Evolutionary conservation across 768 basidiomycete species (phyloP).

Genomic region (Aureoboletus auriporus): DNA sequence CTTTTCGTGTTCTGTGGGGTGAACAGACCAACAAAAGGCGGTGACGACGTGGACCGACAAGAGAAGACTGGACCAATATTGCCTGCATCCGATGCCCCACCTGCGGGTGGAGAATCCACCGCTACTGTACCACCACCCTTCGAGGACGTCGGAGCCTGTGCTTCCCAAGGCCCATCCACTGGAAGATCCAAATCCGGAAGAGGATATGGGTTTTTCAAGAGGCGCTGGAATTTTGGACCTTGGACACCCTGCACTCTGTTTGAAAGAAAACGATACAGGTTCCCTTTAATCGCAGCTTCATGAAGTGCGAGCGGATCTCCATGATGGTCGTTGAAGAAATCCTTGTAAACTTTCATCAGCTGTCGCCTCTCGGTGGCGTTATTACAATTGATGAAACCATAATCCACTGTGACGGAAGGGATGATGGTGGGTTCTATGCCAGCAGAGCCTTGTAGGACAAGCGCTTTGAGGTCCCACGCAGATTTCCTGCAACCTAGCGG

Average conservation of each 20-base stretch:
- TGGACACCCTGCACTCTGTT: conserved; percentile 15
- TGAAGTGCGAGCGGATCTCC: conserved; percentile 34
- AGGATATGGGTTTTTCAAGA: conserved; percentile 32
- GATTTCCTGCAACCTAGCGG: conserved; percentile 1
- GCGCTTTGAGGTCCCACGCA: conserved; percentile 12
- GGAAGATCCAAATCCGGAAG: neutral
- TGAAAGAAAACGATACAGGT: conserved; percentile 26
- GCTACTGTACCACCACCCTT: conserved; percentile 88
- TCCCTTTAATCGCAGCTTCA: conserved; percentile 31
- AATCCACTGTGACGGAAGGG: conserved; percentile 3
- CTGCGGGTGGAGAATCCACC: conserved; percentile 69
- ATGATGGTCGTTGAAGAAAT: conserved; percentile 24
- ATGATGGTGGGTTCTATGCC: neutral
- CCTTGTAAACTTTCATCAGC: conserved; percentile 32
- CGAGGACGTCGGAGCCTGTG: conserved; percentile 49
- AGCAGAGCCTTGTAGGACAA: neutral
- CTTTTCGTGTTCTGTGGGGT: conserved; percentile 49
- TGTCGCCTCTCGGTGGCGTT: conserved; percentile 5
- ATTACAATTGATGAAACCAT: conserved; percentile 14
- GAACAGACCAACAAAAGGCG: too few relatives aligned
- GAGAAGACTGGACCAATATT: conserved; percentile 59
- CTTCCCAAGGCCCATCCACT: too few relatives aligned
- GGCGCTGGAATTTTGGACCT: conserved; percentile 22
- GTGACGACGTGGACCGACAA: too few relatives aligned
- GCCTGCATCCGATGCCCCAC: conserved; percentile 64